Evolutionary conservation across 83 land plant species (phyloP).

Genomic region (Picea abies): DNA sequence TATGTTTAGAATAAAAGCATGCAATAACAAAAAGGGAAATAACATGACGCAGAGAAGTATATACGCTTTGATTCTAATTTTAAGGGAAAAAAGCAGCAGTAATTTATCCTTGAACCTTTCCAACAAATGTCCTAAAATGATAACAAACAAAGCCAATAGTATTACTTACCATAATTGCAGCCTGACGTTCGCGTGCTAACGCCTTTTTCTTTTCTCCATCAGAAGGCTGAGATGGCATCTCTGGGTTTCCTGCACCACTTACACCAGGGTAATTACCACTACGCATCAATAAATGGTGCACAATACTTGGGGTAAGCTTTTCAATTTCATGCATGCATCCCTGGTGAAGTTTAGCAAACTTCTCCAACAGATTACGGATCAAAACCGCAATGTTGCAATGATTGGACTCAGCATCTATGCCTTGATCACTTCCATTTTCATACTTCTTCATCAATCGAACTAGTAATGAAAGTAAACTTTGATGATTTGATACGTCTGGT

Average conservation of each 20-base stretch:
- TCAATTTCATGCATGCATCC: slow-evolving; percentile 66
- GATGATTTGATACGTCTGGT: slow-evolving; percentile 36
- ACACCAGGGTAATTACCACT: not conserved
- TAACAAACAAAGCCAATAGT: not conserved
- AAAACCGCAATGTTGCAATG: slow-evolving; percentile 57
- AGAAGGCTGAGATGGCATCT: slow-evolving; percentile 25
- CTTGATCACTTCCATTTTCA: slow-evolving; percentile 34
- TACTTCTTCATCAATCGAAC: slow-evolving; percentile 67
- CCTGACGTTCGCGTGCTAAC: slow-evolving; percentile 88
- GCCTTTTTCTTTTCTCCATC: slow-evolving; percentile 65
- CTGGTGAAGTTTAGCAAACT: slow-evolving; percentile 69
- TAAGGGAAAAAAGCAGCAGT: not conserved
- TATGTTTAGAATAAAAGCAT: too few species aligned
- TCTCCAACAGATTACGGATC: slow-evolving; percentile 57
- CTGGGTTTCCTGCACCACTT: not conserved
- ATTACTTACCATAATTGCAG: slow-evolving; percentile 86
- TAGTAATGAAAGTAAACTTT: slow-evolving; percentile 79
- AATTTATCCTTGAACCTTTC: not conserved
- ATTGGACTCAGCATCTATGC: slow-evolving; percentile 39
- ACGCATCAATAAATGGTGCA: slow-evolving; percentile 28
- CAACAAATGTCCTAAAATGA: not conserved
- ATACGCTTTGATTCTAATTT: not conserved
- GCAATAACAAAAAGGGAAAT: too few species aligned
- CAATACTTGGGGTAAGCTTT: slow-evolving; percentile 69
- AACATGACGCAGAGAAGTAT: not conserved